Conservation (phyloP, 108 stramenopile genomes). For the Nitzschia inconspicua region DNA sequence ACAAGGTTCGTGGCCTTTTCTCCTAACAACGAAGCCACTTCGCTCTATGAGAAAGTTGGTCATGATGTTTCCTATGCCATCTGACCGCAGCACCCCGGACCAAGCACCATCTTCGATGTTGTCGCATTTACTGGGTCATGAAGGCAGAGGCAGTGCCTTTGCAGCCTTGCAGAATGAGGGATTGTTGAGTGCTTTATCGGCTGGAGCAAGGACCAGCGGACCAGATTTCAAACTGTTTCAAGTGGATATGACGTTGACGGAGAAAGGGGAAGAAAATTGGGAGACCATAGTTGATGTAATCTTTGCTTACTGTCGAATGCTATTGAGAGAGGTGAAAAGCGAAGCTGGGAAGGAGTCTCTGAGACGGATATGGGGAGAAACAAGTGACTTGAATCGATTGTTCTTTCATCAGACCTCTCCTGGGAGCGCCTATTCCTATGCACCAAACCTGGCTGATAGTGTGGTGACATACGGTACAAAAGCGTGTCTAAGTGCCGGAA, state of each 20-base stretch:
- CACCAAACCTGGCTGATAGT: constrained; percentile 51
- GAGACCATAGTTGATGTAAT: constrained; percentile 55
- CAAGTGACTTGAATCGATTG: constrained; percentile 40
- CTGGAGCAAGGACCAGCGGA: constrained; percentile 52
- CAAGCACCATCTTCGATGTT: constrained; percentile 53
- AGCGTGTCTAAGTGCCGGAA: constrained; percentile 60
- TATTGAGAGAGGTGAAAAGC: constrained; percentile 26
- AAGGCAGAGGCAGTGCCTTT: constrained; percentile 69
- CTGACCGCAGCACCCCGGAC: constrained; percentile 44
- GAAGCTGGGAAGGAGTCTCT: constrained; percentile 17
- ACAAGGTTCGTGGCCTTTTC: constrained; percentile 55
- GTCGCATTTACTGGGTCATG: constrained; percentile 77
- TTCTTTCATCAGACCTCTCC: constrained; percentile 79
- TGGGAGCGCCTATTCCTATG: constrained; percentile 63
- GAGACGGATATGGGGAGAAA: constrained; percentile 56
- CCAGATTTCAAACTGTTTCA: constrained; percentile 73
- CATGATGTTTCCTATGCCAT: constrained; percentile 67
- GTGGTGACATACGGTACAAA: constrained; percentile 66
- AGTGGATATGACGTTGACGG: constrained; percentile 66
- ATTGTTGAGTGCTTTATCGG: constrained; percentile 48
- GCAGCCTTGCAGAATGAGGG: constrained; percentile 67
- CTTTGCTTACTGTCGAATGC: constrained; percentile 62
- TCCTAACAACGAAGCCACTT: constrained; percentile 68
- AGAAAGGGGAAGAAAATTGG: constrained; percentile 74
- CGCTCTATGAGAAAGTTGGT: constrained; percentile 56